Base-by-base conservation (phyloP, 352 stramenopile species). In the Blastocystis sp. region DNA sequence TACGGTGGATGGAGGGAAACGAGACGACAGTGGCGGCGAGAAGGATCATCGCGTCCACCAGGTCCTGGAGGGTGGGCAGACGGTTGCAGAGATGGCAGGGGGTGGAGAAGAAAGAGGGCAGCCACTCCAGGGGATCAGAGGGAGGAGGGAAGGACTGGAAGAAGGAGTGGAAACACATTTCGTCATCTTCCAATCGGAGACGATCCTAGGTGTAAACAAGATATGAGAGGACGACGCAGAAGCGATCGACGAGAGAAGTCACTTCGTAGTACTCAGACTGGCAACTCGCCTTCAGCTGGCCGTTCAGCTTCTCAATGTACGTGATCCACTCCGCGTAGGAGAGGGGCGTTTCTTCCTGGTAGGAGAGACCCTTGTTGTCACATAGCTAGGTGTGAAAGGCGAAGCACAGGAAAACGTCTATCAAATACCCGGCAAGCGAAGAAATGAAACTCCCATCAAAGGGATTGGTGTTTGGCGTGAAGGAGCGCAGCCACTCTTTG, bases 211-310 rank as follows among this genome's bases (percentile, higher is more conserved):
- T 14, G 48, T 57, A 0, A 57, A 14, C 0, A 7, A 1, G 14
- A 14, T 14, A 0, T 57, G 6, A 7, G 14, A 14, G 6, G 48
- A 7, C 6, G 11, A 79, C 43, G 65, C 10, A 81, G 48, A 6
- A 81, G 19, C 70, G 70, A 38, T 81, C 70, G 6, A 81, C 43
- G n/a, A 81, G 43, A 6, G 70, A 81, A 38, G 70, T 81, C n/a
- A 45, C 24, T 38, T 76, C 66, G 28, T 59, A 76, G 66, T 59
- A 81, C 2, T 48, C 70, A 14, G 61, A 48, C 14, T 81, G 40
- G 6, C 65, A 65, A 7, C 40, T 38, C 24, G 21, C n/a, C n/a
- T 54, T 40, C 24, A 69, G 17, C 3, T 17, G 3, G 10, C n/a
- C 24, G 34, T 84, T 84, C 3, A 57, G 38, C 65, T 24, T 9